Base-by-base conservation (phyloP, 192 early-diverging fungal species). In the Gaertneriomyces sp. region DNA sequence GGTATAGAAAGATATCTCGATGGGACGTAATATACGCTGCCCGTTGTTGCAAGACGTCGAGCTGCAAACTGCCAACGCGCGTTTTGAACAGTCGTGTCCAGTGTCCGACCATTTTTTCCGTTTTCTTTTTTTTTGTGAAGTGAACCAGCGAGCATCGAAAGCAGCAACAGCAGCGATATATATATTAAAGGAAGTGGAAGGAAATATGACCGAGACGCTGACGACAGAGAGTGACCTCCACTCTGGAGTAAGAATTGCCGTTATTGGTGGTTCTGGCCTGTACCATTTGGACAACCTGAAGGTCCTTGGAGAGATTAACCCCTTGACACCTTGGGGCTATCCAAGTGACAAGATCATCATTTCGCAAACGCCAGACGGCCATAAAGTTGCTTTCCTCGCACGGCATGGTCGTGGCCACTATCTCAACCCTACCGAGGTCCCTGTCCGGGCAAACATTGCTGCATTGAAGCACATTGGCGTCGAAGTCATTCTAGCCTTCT, bases 361-460 rank as follows among this genome's bases (percentile, higher is more conserved):
- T 64, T 78, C 81, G 49, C 70, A 84, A 62, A 86, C 90, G 9
- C 64, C 81, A n/a, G 38, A 51, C 39, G 93, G 90, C 44, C 78
- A 80, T 77, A 87, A 93, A 70, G 83, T 99, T 63, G 97, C 95
- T 10, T 99, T 99, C 76, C 85, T 99, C 44, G 91, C 97, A 38
- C 88, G 97, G 41, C 97, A 99, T 73, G 97, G 97, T 40, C 83
- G 85, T 46, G 87, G 90, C 41, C 97, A 99, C 81, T 83, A 81
- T 59, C 75, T 89, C 69, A 90, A 89, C 47, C 93, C 94, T 16
- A 81, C 85, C 42, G 90, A 97, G 76, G 93, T 99, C 33, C 96
- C 96, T 58, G 82, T 85, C 43, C 88, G 89, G 41, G 95, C 97
- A 78, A 99, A 99, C 80, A 97, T 99, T 71, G 97, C 97, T 6